Conservation (phyloP, 306 rosid genomes). For the Alnus glutinosa region DNA sequence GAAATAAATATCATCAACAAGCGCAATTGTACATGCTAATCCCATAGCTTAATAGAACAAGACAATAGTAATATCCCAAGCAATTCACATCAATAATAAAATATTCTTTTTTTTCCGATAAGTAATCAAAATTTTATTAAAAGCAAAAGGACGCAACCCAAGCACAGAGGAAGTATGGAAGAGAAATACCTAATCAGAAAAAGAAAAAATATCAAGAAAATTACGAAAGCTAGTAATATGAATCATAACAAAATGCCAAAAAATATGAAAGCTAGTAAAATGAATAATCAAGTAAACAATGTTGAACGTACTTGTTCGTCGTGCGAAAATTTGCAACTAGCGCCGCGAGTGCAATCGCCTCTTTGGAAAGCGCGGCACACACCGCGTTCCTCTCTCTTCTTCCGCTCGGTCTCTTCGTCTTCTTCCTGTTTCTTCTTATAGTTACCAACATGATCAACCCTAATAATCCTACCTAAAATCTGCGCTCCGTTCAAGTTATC, state of each 20-base stretch:
- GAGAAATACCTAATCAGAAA: too few species aligned
- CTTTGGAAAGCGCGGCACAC: constrained; percentile 93
- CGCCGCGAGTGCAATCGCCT: constrained; percentile 94
- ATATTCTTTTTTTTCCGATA: neutral
- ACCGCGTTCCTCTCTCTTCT: constrained; percentile 88
- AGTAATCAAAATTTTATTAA: too few species aligned
- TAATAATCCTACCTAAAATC: constrained; percentile 68
- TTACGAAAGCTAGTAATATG: too few species aligned
- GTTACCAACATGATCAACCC: constrained; percentile 85
- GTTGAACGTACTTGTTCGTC: constrained; percentile 66
- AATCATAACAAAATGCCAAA: neutral
- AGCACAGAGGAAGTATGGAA: too few species aligned
- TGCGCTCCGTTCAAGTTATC: constrained; percentile 94
- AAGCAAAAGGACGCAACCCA: too few species aligned
- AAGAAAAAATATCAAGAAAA: too few species aligned
- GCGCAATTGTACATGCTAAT: neutral
- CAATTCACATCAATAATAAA: neutral
- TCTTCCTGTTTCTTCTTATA: constrained; percentile 94
- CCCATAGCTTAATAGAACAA: neutral
- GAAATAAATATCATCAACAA: neutral
- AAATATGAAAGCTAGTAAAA: too few species aligned
- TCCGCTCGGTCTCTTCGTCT: constrained; percentile 77
- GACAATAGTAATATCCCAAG: neutral
- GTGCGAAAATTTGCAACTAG: constrained; percentile 85
- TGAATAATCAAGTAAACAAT: too few species aligned